A percentile compares a stretch with the other conserved stretches of the same genome.
Conservation (phyloP, 495 filamentous ascomycete genomes). For the Hypoxylon fuscum region DNA sequence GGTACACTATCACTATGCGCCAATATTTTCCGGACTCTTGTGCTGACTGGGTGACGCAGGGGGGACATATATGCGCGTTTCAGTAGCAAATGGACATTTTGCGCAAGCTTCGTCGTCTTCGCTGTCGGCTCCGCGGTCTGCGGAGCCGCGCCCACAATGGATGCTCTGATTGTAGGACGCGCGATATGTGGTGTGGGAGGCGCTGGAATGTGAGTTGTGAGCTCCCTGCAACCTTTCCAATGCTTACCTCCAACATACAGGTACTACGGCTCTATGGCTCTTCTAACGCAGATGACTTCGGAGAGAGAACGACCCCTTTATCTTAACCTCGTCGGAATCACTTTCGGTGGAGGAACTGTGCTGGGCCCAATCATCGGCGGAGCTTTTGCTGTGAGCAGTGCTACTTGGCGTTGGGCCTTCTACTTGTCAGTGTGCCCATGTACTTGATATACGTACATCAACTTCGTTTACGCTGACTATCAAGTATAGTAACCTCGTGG, state of each 20-base stretch:
- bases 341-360: too few species aligned
- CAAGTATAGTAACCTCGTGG: too few species aligned
- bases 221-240: too few species aligned
- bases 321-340: not conserved
- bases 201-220: conserved; percentile 62
- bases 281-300: not conserved
- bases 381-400: too few species aligned
- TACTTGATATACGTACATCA: too few species aligned
- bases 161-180: conserved; percentile 57
- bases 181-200: conserved; percentile 53
- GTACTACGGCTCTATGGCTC: conserved; percentile 39
- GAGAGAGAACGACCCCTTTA: not conserved
- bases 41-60: conserved; percentile 24
- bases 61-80: conserved; percentile 58
- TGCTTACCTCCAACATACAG: too few species aligned
- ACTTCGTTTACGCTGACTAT: too few species aligned
- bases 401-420: too few species aligned
- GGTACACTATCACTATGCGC: too few species aligned
- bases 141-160: conserved; percentile 37
- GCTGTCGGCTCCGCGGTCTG: conserved; percentile 62
- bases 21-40: too few species aligned
- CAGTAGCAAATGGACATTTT: conserved; percentile 61
- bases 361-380: not conserved
- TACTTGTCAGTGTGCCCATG: too few species aligned
- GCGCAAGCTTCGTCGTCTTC: conserved; percentile 58